Evolutionary conservation across 2,329 filamentous ascomycete genomes (phyloP).

Genomic region (Ceratocystis diversiconidia): DNA sequence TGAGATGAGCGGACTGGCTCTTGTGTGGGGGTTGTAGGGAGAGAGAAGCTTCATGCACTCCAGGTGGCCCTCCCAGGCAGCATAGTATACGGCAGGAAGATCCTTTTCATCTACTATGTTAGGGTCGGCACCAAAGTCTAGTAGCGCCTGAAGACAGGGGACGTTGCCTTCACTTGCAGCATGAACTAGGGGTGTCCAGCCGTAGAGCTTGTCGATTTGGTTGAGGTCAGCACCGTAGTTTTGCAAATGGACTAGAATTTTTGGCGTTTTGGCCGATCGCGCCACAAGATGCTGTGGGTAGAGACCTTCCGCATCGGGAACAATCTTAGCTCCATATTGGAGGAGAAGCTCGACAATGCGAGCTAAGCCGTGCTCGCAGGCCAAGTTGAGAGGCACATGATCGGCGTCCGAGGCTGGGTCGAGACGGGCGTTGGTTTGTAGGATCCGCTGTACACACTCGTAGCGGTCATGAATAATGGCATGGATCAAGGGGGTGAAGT

Average conservation of each 20-base stretch:
- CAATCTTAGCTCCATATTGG: conserved; percentile 61
- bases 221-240: conserved; percentile 80
- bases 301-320: conserved; percentile 90
- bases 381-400: conserved; percentile 85
- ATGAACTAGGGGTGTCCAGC: conserved; percentile 93
- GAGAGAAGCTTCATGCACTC: conserved; percentile 85
- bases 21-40: conserved; percentile 36
- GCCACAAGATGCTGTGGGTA: conserved; percentile 97
- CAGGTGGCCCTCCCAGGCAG: conserved; percentile 91
- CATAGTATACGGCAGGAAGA: conserved; percentile 92
- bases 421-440: conserved; percentile 66
- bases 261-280: conserved; percentile 67
- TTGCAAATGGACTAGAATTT: conserved; percentile 66
- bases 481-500: conserved; percentile 91
- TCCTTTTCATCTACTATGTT: conserved; percentile 82
- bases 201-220: conserved; percentile 87
- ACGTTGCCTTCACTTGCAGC: conserved; percentile 94
- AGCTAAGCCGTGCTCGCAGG: conserved; percentile 82
- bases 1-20: conserved; percentile 32
- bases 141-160: conserved; percentile 65
- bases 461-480: conserved; percentile 80
- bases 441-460: conserved; percentile 63
- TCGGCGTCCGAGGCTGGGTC: conserved; percentile 77
- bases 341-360: conserved; percentile 75
- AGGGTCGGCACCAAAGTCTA: conserved; percentile 65